Conservation (phyloP, 805 yeast genomes). For the Ogataea saltuana region DNA sequence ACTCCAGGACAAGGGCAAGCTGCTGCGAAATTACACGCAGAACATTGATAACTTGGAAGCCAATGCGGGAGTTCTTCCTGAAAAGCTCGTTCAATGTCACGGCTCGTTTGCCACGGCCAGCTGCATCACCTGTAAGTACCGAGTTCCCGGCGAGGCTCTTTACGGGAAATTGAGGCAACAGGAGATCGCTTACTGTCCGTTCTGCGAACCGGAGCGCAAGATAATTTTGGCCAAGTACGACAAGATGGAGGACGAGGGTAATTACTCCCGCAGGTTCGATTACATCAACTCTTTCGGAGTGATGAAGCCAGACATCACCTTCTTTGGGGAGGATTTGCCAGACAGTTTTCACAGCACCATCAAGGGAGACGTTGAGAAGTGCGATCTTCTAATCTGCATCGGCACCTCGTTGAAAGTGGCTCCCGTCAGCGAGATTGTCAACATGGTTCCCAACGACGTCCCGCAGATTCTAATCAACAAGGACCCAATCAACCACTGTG, state of each 20-base stretch:
- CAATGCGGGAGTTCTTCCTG: conserved; percentile 70
- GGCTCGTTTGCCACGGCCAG: conserved; percentile 90
- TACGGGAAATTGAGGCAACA: conserved; percentile 58
- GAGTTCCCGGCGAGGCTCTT: conserved; percentile 64
- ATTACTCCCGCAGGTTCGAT: conserved; percentile 30
- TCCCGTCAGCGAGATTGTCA: conserved; percentile 88
- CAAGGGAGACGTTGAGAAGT: conserved; percentile 57
- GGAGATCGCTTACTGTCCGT: conserved; percentile 72
- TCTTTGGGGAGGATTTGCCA: conserved; percentile 86
- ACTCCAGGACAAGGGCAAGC: conserved; percentile 72
- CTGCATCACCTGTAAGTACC: conserved; percentile 72
- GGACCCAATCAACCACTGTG: conserved; percentile 72
- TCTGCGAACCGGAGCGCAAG: conserved; percentile 51
- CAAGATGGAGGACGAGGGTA: conserved; percentile 34
- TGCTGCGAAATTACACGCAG: conserved; percentile 84
- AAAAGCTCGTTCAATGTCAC: conserved; percentile 82
- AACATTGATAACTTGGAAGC: conserved; percentile 86
- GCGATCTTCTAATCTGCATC: conserved; percentile 80
- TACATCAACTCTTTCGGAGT: conserved; percentile 65
- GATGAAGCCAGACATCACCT: conserved; percentile 89
- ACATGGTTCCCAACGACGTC: conserved; percentile 64
- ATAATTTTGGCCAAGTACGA: conserved; percentile 30
- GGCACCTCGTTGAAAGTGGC: conserved; percentile 93
- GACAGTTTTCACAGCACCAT: conserved; percentile 60
- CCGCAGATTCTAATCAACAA: conserved; percentile 82